phyloP scores from a whole-genome alignment of 179 eudicot species.

The Beta macrorhiza region DNA sequence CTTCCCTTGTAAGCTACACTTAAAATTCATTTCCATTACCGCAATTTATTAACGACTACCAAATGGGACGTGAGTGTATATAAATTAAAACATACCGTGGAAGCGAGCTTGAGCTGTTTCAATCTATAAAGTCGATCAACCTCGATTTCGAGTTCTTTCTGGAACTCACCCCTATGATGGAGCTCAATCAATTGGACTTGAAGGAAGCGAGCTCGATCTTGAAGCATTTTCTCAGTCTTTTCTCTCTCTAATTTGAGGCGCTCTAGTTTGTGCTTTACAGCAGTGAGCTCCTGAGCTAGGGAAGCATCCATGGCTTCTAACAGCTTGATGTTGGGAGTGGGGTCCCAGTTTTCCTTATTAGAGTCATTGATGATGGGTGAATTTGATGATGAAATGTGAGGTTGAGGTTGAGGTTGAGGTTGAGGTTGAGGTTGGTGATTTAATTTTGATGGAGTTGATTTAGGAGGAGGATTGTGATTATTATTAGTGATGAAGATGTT shows the following conservation, averaged over 20 bases:
- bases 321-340: background rate
- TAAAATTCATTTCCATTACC: no score
- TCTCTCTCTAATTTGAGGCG: slow-evolving; percentile 56
- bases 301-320: slow-evolving; percentile 47
- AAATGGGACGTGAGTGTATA: no score
- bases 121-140: slow-evolving; percentile 75
- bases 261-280: slow-evolving; percentile 56
- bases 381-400: background rate
- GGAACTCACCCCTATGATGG: slow-evolving; percentile 51
- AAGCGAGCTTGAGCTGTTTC: slow-evolving; percentile 58
- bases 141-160: slow-evolving; percentile 69
- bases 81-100: slow-evolving; percentile 32
- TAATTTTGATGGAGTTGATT: slow-evolving; percentile 2
- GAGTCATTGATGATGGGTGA: background rate
- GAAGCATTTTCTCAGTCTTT: slow-evolving; percentile 52
- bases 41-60: no score
- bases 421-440: slow-evolving; percentile 1
- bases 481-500: background rate
- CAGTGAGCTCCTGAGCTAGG: slow-evolving; percentile 71
- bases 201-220: slow-evolving; percentile 44
- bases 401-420: background rate
- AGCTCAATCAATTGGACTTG: slow-evolving; percentile 51
- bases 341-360: slow-evolving; percentile 47
- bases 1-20: no score
- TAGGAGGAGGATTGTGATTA: background rate